A percentile compares a stretch with the other conserved stretches of the same genome.
Evolutionary conservation across 2,329 filamentous ascomycete genomes (phyloP).

Genomic region (Fusarium foetens): DNA sequence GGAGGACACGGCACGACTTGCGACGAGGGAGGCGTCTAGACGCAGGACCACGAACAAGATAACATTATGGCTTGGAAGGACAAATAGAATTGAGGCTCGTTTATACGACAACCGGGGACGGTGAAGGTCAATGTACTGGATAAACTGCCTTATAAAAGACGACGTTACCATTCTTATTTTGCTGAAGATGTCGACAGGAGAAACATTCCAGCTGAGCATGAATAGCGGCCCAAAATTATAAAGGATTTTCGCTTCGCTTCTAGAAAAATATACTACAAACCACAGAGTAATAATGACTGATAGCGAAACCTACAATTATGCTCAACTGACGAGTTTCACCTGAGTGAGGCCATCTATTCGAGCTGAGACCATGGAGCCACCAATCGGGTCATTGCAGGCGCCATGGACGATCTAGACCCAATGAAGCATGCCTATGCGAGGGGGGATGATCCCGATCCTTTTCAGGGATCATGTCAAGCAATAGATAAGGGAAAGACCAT

Average conservation of each 20-base stretch:
- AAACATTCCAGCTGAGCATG: neutral
- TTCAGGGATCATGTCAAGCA: neutral
- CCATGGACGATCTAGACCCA: neutral
- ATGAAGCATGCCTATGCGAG: neutral
- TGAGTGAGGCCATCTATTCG: neutral
- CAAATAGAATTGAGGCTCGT: neutral
- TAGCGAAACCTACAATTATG: fast-evolving
- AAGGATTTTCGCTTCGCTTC: neutral
- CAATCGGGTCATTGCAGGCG: neutral
- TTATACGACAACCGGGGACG: too few relatives aligned
- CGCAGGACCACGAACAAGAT: neutral
- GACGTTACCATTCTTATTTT: too few relatives aligned
- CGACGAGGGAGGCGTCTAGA: too few relatives aligned
- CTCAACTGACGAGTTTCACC: fast-evolving
- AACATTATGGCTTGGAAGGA: neutral
- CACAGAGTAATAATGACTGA: neutral
- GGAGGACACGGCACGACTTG: fast-evolving
- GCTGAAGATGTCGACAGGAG: fast-evolving
- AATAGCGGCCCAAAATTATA: neutral
- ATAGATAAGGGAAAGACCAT: neutral
- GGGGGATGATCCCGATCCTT: neutral
- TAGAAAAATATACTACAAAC: too few relatives aligned
- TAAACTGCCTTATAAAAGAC: neutral
- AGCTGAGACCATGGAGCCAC: too few relatives aligned
- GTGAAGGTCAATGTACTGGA: neutral